A percentile compares a stretch with the other conserved stretches of the same genome.
phyloP scores from a whole-genome alignment of 2,329 filamentous ascomycete genomes.

The Orbilia quercus region DNA sequence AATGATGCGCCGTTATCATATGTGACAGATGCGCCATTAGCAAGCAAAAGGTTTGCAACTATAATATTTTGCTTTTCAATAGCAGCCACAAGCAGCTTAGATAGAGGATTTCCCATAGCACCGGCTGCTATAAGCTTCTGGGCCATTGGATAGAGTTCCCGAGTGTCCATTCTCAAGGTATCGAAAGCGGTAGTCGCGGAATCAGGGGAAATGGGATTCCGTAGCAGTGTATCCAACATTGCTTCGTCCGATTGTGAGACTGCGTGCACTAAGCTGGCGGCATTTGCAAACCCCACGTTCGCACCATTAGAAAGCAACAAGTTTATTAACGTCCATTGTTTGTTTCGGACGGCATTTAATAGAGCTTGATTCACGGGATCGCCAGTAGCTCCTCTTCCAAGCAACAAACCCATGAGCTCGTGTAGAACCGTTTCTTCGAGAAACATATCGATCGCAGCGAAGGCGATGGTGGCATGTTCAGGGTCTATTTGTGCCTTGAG shows the following conservation, averaged over 20 bases:
- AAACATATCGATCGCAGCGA: conserved; percentile 47
- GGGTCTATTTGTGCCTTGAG: conserved; percentile 36
- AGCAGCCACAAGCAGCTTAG: conserved; percentile 36
- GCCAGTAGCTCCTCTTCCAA: conserved; percentile 39
- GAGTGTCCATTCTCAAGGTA: conserved; percentile 43
- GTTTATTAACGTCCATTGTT: conserved; percentile 48
- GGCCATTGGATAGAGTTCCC: conserved; percentile 39
- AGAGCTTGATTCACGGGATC: conserved; percentile 48
- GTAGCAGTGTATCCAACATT: conserved; percentile 46
- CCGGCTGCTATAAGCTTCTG: conserved; percentile 46
- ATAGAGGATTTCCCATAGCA: conserved; percentile 28
- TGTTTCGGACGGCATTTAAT: conserved; percentile 43
- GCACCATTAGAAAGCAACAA: conserved; percentile 43
- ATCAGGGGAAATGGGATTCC: conserved; percentile 34
- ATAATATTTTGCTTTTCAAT: conserved; percentile 38
- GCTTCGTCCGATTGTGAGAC: conserved; percentile 46
- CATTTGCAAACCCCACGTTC: conserved; percentile 34
- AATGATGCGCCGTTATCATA: conserved; percentile 38
- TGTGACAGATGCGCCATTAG: conserved; percentile 31
- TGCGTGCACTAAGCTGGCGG: conserved; percentile 37
- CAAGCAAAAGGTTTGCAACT: conserved; percentile 28
- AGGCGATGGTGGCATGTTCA: conserved; percentile 32
- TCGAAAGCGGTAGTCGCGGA: conserved; percentile 30
- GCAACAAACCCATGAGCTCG: conserved; percentile 43
- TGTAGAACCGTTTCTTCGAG: conserved; percentile 40